Percentiles rank a stretch among this genome's conserved stretches.
These are phyloP conservation scores for Thielaviopsis populi DNA, from an alignment of 2,329 filamentous ascomycete genomes.

Conservation along the genomic window DNA sequence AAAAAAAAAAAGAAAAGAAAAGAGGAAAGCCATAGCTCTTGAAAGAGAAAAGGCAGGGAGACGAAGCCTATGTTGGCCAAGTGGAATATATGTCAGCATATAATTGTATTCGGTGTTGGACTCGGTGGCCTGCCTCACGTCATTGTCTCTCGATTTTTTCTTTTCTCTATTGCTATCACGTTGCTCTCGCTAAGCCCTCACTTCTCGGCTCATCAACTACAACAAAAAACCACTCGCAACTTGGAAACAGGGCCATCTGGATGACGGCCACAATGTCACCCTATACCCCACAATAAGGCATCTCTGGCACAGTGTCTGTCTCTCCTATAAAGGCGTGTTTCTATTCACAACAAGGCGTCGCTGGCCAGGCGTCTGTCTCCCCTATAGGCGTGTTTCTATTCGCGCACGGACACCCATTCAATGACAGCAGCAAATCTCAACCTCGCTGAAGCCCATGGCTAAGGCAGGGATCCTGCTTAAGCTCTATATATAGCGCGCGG, in stretches of 20 bases:
- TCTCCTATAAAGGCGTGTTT: not conserved
- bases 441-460: not conserved
- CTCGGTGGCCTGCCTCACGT: no score
- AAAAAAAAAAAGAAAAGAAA: not conserved
- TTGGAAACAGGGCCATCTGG: not conserved
- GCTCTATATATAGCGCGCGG: not conserved
- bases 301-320: not conserved
- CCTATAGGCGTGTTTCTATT: not conserved
- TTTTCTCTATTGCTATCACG: not conserved
- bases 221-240: not conserved
- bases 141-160: not conserved
- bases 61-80: no score
- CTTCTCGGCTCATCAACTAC: not conserved
- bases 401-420: not conserved
- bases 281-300: not conserved
- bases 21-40: not conserved
- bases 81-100: no score
- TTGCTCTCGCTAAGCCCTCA: not conserved
- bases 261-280: not conserved
- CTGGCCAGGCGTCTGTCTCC: not conserved
- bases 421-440: conserved; percentile 5
- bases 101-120: no score
- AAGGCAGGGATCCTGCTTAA: not conserved
- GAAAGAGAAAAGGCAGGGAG: no score
- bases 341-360: not conserved